phyloP scores from a whole-genome alignment of 768 basidiomycete genomes.

The Termitomyces sp. region DNA sequence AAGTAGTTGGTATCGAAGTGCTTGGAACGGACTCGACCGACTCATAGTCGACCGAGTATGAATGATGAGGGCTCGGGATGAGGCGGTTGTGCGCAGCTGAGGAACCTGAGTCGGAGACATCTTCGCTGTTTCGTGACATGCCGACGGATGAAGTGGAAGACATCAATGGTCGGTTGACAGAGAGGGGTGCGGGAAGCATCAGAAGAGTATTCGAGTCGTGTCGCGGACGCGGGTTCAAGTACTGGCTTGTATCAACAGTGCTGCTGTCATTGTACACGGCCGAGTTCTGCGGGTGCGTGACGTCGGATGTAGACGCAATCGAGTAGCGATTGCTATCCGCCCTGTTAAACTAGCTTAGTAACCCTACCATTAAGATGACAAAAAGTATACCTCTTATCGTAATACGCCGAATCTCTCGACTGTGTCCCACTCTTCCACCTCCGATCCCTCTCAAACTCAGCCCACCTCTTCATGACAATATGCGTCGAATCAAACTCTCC shows the following conservation, averaged over 20 bases:
- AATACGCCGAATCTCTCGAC: conserved; percentile 74
- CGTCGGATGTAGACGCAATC: conserved; percentile 72
- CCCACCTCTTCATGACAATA: conserved; percentile 99
- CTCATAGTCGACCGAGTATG: conserved; percentile 31
- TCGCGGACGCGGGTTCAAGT: conserved; percentile 46
- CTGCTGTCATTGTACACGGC: conserved; percentile 49
- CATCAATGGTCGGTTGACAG: conserved; percentile 50
- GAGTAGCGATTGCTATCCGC: conserved; percentile 62
- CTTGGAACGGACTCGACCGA: conserved; percentile 30
- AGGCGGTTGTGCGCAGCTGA: conserved; percentile 41
- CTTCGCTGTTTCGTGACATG: conserved; percentile 45
- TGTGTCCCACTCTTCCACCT: conserved; percentile 87
- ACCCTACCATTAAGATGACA: not conserved
- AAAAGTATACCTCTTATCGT: conserved; percentile 64
- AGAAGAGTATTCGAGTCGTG: conserved; percentile 70
- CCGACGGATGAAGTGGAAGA: conserved; percentile 48
- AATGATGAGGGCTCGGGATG: conserved; percentile 34
- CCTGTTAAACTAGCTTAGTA: conserved; percentile 14
- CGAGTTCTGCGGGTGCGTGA: conserved; percentile 52
- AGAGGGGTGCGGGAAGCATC: conserved; percentile 73
- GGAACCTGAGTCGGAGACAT: conserved; percentile 39
- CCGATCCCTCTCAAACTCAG: conserved; percentile 94
- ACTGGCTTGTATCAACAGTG: conserved; percentile 56
- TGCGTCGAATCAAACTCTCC: conserved; percentile 95
- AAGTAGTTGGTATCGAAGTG: conserved; percentile 10